phyloP scores from a whole-genome alignment of 768 basidiomycete genomes.

The Lyophyllum shimeji region DNA sequence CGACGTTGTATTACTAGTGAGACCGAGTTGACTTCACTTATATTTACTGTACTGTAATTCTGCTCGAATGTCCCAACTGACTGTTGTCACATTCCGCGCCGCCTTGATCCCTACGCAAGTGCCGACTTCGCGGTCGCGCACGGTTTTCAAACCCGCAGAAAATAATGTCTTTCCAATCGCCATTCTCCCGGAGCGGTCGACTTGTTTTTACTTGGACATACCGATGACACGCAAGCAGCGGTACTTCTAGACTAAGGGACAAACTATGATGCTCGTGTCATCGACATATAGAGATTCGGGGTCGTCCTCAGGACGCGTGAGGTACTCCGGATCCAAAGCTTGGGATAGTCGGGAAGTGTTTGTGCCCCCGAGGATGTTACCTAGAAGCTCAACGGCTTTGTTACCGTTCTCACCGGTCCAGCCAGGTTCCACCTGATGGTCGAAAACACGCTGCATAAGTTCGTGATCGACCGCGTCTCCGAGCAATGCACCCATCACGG shows the following conservation, averaged over 20 bases:
- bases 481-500: conserved; percentile 3
- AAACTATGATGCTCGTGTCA: not conserved
- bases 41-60: too few species aligned
- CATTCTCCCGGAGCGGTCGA: too few species aligned
- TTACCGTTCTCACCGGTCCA: conserved; percentile 1
- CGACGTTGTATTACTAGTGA: too few species aligned
- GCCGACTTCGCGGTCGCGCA: too few species aligned
- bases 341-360: not conserved
- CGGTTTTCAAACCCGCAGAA: too few species aligned
- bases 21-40: too few species aligned
- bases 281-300: not conserved
- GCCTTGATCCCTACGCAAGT: too few species aligned
- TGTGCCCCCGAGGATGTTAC: conserved; percentile 3
- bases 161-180: too few species aligned
- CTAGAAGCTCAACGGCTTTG: conserved; percentile 5
- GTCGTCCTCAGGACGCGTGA: not conserved
- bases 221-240: too few species aligned
- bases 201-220: too few species aligned
- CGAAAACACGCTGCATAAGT: conserved; percentile 2
- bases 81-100: too few species aligned
- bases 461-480: not conserved
- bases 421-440: conserved; percentile 3
- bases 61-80: too few species aligned
- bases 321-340: not conserved
- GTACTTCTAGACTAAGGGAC: not conserved